Evolutionary conservation across 768 basidiomycete species (phyloP), one percentile per base, ranked within the genome.

Genomic region (Boletus sp.): DNA sequence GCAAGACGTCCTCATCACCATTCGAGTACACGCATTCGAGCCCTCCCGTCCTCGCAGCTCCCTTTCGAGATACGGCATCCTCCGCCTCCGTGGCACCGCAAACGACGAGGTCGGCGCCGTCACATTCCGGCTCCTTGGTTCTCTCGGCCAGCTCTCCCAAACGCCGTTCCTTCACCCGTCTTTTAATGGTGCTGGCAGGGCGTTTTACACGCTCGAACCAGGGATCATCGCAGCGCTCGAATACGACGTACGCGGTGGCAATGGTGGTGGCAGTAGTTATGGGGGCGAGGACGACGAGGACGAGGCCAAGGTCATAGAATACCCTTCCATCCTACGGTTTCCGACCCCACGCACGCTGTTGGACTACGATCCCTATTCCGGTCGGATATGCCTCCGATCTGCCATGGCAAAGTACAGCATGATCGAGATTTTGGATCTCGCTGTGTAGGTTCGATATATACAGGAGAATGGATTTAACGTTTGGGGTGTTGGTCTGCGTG

Each of bases 281-380:
- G n/a, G n/a, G n/a, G n/a, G n/a, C n/a, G n/a, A n/a, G n/a, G 25
- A 27, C 5, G 32, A 23, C 9, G 21, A 23, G 3, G 11, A 7
- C 4, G 9, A 9, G 23, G 43, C 38, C 45, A 55, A 41, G 34
- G 29, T 46, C 13, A 8, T 33, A 0, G 48, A 64, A 6, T 56
- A 64, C 32, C 45, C 40, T 25, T 50, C 4, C 9, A 35, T 61
- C 25, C 27, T 56, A 7, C 43, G 29, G 3, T 49, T 47, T 29
- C 37, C 57, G 13, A 14, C 40, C 6, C 10, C 23, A 1, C 45
- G 45, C 14, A 21, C 19, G 13, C 25, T 66, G 13, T 23, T 35
- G 30, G 61, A 66, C 46, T 66, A 61, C 39, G 64, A 65, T 50
- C 54, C 62, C 4, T 65, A 67, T 47, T 50, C 41, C 0, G 65